Evolutionary conservation across 345 rosid species (phyloP).

Genomic region (Heritiera fomes): DNA sequence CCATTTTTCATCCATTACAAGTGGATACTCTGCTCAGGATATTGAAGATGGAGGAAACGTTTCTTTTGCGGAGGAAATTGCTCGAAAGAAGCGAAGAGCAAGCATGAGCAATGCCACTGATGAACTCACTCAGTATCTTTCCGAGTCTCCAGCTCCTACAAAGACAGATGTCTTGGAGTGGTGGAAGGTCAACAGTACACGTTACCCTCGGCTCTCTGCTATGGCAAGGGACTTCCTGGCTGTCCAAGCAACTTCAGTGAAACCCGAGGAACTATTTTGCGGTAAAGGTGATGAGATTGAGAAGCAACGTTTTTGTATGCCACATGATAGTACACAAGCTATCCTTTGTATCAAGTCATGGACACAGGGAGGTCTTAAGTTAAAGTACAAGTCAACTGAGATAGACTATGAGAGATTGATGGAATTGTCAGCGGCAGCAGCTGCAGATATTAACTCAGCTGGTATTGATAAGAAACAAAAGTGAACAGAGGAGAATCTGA

Average conservation of each 20-base stretch:
- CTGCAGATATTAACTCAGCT: conserved; percentile 35
- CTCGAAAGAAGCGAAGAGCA: conserved; percentile 85
- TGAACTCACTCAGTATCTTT: conserved; percentile 87
- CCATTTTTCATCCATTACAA: conserved; percentile 60
- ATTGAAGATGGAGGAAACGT: conserved; percentile 74
- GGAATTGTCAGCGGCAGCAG: conserved; percentile 67
- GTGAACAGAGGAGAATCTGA: conserved; percentile 19
- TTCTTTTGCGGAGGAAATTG: conserved; percentile 91
- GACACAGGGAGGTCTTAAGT: conserved; percentile 71
- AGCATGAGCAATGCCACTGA: conserved; percentile 66
- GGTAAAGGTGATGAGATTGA: conserved; percentile 71
- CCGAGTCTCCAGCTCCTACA: conserved; percentile 85
- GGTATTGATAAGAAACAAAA: conserved; percentile 60
- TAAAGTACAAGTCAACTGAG: conserved; percentile 70
- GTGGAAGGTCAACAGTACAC: conserved; percentile 88
- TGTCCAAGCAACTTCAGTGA: conserved; percentile 74
- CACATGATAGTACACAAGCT: conserved; percentile 68
- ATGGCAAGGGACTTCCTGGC: conserved; percentile 93
- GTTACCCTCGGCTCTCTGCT: conserved; percentile 76
- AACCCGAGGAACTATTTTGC: conserved; percentile 79
- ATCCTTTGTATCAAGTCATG: conserved; percentile 83
- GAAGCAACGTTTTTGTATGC: conserved; percentile 68
- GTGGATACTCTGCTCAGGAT: conserved; percentile 68
- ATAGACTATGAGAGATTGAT: conserved; percentile 80
- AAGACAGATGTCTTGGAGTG: conserved; percentile 87